Conservation (phyloP, 2,329 filamentous ascomycete genomes). For the Penicillium sp. region DNA sequence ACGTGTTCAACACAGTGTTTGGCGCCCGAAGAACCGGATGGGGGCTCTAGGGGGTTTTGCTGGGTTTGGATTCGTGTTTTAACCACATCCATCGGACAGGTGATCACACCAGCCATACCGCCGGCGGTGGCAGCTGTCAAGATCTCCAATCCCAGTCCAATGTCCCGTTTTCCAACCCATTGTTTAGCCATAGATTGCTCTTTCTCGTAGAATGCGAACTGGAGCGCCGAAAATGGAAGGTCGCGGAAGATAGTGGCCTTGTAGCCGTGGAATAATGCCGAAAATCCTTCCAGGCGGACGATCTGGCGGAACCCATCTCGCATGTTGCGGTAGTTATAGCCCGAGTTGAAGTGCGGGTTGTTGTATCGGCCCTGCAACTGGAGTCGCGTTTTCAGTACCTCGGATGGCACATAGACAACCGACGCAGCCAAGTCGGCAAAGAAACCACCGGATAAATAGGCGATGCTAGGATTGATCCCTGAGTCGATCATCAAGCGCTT, state of each 20-base stretch:
- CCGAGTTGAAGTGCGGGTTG: slow-evolving; percentile 88
- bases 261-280: slow-evolving; percentile 93
- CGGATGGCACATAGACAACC: slow-evolving; percentile 91
- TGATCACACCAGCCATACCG: slow-evolving; percentile 88
- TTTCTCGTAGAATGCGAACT: slow-evolving; percentile 98
- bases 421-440: slow-evolving; percentile 89
- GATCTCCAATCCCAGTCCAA: slow-evolving; percentile 81
- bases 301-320: slow-evolving; percentile 84
- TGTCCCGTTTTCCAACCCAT: slow-evolving; percentile 77
- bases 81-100: slow-evolving; percentile 93
- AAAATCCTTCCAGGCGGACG: slow-evolving; percentile 73
- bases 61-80: slow-evolving; percentile 97
- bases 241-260: slow-evolving; percentile 94
- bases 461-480: slow-evolving; percentile 76
- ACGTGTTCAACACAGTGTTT: slow-evolving; percentile 32
- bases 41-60: slow-evolving; percentile 56
- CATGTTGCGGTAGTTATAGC: slow-evolving; percentile 92
- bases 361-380: slow-evolving; percentile 94
- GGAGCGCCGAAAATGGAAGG: slow-evolving; percentile 89
- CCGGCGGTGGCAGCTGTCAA: slow-evolving; percentile 86
- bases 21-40: slow-evolving; percentile 20
- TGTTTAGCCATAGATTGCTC: slow-evolving; percentile 77
- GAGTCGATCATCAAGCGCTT: slow-evolving; percentile 85
- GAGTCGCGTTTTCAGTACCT: slow-evolving; percentile 94
- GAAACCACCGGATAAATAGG: slow-evolving; percentile 87